Evolutionary conservation across 202 grass and related monocot genomes (phyloP).

Genomic region (Elaeis oleifera): DNA sequence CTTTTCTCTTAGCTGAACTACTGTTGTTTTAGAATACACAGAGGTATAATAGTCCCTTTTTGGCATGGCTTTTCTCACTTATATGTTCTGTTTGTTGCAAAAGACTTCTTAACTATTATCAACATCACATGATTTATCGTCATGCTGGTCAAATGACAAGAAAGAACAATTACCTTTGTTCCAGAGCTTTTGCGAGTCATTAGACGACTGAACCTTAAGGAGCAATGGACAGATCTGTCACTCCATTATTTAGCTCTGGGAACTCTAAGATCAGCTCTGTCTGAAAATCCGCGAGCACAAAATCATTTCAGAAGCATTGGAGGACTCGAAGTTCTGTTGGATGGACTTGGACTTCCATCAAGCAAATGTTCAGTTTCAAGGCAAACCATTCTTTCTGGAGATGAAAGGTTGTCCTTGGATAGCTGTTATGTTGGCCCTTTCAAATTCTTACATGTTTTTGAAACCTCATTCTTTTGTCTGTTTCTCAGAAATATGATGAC

Average conservation of each 20-base stretch:
- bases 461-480: no score
- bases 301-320: constrained; percentile 98
- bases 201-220: constrained; percentile 69
- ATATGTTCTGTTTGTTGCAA: no score
- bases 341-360: constrained; percentile 74
- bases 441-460: no score
- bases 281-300: constrained; percentile 65
- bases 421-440: no score
- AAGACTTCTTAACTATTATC: no score
- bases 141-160: constrained; percentile 14
- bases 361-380: constrained; percentile 66
- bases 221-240: constrained; percentile 64
- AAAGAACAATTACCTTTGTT: constrained; percentile 14
- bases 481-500: no score
- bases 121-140: neutral
- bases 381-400: constrained; percentile 38
- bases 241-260: constrained; percentile 76
- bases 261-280: constrained; percentile 61
- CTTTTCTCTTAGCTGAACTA: no score
- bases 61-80: no score
- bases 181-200: constrained; percentile 76
- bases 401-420: constrained; percentile 46
- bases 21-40: no score
- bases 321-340: constrained; percentile 77
- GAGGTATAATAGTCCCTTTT: no score